Evolutionary conservation across 352 stramenopile genomes (phyloP).

Genomic region (Globisporangium mamillatum): DNA sequence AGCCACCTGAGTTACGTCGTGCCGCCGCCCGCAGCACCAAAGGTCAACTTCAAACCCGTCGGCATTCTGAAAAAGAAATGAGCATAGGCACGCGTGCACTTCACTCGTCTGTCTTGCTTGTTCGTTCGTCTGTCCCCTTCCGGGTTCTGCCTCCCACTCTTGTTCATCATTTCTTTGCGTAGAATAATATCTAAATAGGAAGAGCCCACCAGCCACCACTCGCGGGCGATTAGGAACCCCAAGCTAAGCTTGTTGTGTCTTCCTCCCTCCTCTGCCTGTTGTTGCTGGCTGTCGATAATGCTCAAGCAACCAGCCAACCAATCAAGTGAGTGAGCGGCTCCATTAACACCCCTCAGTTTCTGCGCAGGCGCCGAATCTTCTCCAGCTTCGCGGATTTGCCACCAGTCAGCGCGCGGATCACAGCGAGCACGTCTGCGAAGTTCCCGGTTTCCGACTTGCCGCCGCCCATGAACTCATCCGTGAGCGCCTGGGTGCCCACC

Average conservation of each 20-base stretch:
- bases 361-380: slow-evolving; percentile 30
- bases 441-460: slow-evolving; percentile 33
- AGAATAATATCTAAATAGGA: slow-evolving; percentile 29
- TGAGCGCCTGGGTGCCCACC: slow-evolving; percentile 40
- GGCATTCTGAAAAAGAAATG: slow-evolving; percentile 54
- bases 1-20: slow-evolving; percentile 23
- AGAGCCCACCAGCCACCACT: neutral
- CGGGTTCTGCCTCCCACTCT: neutral
- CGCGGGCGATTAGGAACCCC: neutral
- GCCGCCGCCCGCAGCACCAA: slow-evolving; percentile 19
- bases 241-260: slow-evolving; percentile 3
- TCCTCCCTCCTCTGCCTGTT: neutral
- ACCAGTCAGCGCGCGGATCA: slow-evolving; percentile 41
- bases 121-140: neutral
- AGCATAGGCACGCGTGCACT: neutral
- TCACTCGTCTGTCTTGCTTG: neutral
- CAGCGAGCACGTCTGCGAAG: slow-evolving; percentile 55
- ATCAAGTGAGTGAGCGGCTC: neutral
- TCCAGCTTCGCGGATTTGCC: slow-evolving; percentile 45
- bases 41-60: slow-evolving; percentile 40
- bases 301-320: neutral
- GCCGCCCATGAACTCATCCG: slow-evolving; percentile 14
- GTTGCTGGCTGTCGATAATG: slow-evolving; percentile 2
- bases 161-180: slow-evolving; percentile 12
- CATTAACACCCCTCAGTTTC: slow-evolving; percentile 10